Evolutionary conservation across 495 filamentous ascomycete species (phyloP), one percentile per base, ranked within the genome.

Genomic region (Annulohypoxylon nitens): DNA sequence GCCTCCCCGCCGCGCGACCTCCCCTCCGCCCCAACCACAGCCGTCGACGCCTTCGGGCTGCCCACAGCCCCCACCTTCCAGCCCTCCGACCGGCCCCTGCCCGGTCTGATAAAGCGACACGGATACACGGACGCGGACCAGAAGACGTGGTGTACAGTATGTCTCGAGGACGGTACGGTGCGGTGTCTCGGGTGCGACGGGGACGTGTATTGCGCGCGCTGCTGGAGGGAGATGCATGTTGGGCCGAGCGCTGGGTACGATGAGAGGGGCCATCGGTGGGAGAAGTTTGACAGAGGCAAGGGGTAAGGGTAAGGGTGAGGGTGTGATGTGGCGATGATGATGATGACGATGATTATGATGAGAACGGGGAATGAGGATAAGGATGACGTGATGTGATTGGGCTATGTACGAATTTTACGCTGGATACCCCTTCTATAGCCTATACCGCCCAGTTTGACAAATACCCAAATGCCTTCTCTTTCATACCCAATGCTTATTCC

Each of bases 141-240:
- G 63, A 88, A 88, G 53, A 87, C 81, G 23, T 93, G 91, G 90
- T 93, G 91, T 75, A 83, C 86, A 12, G 91, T 92, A 51, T 93
- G 91, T 73, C 88, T 88, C 34, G 88, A 89, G 39, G 90, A 93
- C 70, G 90, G 89, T 3, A 85, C 85, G 3, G 80, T 93, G 10
- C 77, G 79, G 58, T 93, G 91, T 74, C 59, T 85, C 2, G 90
- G 88, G 10, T 93, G 91, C 74, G 89, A 90, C 64, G 84, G 83
- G 7, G 90, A 92, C 64, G 76, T 90, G 16, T 93, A 91, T 74
- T 93, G 91, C 78, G 82, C 79, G 9, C 75, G 84, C 5, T 93
- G 91, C 80, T 93, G 90, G 90, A 82, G 80, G 54, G 91, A 92
- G 73, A 90, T 91, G 75, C 91, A 93, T 69, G 80, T 86, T 2